Base-by-base conservation (phyloP, 495 filamentous ascomycete species). In the Penicillium egyptiacum region DNA sequence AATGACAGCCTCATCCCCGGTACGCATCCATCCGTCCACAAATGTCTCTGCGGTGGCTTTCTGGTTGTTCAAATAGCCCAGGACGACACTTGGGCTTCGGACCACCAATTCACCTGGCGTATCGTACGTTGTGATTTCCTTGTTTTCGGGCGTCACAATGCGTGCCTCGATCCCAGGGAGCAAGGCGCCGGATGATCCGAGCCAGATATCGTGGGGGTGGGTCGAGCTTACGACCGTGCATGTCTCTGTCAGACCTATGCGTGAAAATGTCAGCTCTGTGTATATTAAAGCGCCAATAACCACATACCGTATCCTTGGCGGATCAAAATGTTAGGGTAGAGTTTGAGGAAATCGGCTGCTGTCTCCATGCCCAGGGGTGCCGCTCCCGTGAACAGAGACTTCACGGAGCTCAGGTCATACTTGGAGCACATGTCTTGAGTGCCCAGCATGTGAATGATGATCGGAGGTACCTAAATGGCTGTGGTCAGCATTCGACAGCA, bases 41-140 rank as follows among this genome's bases (percentile, higher is more conserved):
- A 88, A 96, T 0, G 91, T 90, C 64, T 96, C 91, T 46, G 81
- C 79, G 35, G 83, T 95, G 16, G 92, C 92, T 61, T 87, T 86
- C 23, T 89, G 86, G 63, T 96, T 96, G 72, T 92, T 85, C 46
- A 95, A 74, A 60, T 96, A 96, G 9, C 92, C 92, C 3, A 94
- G 70, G 2, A 89, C 86, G 20, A 95, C 84, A 26, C 87, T 87
- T 0, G 91, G 92, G 1, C 83, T 83, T 70, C 87, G 86, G 4
- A 93, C 79, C 4, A 90, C 77, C 25, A 96, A 80, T 68, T 96
- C 92, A 40, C 92, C 92, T 0, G 86, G 89, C 48, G 86, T 85
- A 54, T 90, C 84, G 62, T 92, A 89, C 5, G 71, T 78, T 9
- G 81, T 88, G 53, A 96, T 84, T 67, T 96, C 92, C 39, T 81